These are phyloP conservation scores for Leavenworthia alabamica DNA, from an alignment of 345 rosid species.

Conservation along the genomic window DNA sequence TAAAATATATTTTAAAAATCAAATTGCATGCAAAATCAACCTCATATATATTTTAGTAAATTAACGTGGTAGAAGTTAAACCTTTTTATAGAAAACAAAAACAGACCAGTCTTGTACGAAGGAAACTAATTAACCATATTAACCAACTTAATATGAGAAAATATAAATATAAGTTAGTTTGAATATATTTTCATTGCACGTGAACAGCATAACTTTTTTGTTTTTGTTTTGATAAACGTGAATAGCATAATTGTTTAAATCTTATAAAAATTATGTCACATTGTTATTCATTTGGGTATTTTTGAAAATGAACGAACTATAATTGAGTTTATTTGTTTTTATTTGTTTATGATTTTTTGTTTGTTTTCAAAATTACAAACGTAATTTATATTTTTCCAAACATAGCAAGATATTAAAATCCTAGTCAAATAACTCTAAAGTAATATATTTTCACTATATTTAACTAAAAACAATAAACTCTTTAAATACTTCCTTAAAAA, in stretches of 20 bases:
- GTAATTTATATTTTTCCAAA: not conserved
- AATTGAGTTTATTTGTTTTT: not conserved
- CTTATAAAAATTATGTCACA: not conserved
- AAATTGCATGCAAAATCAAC: conserved; percentile 5
- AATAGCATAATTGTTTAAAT: not conserved
- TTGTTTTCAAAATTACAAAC: too few relatives aligned
- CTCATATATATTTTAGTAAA: not conserved
- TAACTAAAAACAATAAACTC: not conserved
- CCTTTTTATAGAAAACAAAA: not conserved
- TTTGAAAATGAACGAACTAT: not conserved
- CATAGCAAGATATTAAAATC: not conserved
- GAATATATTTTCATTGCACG: conserved; percentile 1
- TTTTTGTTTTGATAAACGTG: not conserved
- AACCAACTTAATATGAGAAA: not conserved
- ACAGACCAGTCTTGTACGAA: not conserved
- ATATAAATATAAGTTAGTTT: not conserved
- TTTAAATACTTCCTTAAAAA: not conserved
- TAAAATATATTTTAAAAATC: too few relatives aligned
- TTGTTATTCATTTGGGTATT: not conserved
- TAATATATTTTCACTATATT: not conserved
- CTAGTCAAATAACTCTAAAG: not conserved
- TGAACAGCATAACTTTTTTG: not conserved
- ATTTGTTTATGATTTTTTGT: not conserved
- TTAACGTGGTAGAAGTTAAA: not conserved
- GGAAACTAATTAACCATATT: not conserved